These are phyloP conservation scores for Capsicum pubescens DNA, from an alignment of 257 asterid species.

Conservation along the genomic window DNA sequence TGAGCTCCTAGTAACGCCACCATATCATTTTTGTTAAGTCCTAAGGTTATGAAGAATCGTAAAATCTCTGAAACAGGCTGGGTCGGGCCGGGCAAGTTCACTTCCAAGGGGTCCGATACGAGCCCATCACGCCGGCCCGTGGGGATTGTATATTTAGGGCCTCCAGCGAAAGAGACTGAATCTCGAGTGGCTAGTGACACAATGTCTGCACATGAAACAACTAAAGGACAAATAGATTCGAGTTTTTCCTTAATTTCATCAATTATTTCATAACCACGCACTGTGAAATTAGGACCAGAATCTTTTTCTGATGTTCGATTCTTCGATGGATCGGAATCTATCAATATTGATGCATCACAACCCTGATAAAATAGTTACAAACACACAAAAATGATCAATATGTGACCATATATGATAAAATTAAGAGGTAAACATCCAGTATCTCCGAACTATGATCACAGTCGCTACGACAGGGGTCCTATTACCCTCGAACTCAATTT, in stretches of 20 bases:
- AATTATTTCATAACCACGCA: conserved; percentile 63
- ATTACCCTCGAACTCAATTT: too few relatives aligned
- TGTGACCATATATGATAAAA: background rate
- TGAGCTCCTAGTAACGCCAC: conserved; percentile 78
- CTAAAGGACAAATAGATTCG: conserved; percentile 57
- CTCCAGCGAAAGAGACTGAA: conserved; percentile 66
- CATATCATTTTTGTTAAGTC: conserved; percentile 64
- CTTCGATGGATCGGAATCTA: conserved; percentile 39
- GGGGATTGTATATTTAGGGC: conserved; percentile 55
- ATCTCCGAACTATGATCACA: too few relatives aligned
- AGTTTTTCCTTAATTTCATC: conserved; percentile 64
- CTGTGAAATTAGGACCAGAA: conserved; percentile 40
- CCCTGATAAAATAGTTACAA: conserved; percentile 33
- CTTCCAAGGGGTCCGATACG: conserved; percentile 46
- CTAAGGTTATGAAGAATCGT: conserved; percentile 43
- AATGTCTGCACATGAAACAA: conserved; percentile 78
- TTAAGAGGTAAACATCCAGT: too few relatives aligned
- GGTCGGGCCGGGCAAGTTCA: conserved; percentile 62
- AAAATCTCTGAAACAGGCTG: conserved; percentile 40
- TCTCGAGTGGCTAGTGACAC: conserved; percentile 82
- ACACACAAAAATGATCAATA: background rate
- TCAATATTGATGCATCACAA: conserved; percentile 50
- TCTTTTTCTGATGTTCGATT: conserved; percentile 39
- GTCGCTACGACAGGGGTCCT: too few relatives aligned
- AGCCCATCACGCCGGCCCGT: conserved; percentile 76